These are phyloP conservation scores for Paraphoma chrysanthemicola DNA, from an alignment of 2,329 filamentous ascomycete genomes.

Conservation along the genomic window DNA sequence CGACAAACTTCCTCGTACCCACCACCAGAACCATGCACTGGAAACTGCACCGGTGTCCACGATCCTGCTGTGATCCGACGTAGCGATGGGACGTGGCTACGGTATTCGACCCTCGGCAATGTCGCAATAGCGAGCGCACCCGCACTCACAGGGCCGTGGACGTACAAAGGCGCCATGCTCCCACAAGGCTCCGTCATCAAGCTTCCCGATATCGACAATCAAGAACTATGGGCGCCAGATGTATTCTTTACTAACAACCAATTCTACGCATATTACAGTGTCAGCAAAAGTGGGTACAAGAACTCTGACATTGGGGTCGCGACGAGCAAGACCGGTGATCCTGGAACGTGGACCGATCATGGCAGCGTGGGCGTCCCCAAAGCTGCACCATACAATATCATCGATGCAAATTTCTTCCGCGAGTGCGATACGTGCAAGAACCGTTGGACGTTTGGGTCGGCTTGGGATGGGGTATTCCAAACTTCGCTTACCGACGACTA, in stretches of 20 bases:
- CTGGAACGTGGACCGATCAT: slow-evolving; percentile 66
- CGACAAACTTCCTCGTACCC: slow-evolving; percentile 5
- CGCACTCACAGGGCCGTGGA: slow-evolving; percentile 57
- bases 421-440: slow-evolving; percentile 38
- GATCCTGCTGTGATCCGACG: slow-evolving; percentile 54
- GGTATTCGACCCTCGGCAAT: slow-evolving; percentile 57
- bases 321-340: slow-evolving; percentile 55
- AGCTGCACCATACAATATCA: slow-evolving; percentile 51
- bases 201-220: not conserved
- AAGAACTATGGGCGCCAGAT: slow-evolving; percentile 15
- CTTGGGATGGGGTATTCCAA: slow-evolving; percentile 69
- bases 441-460: slow-evolving; percentile 67
- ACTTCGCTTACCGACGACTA: slow-evolving; percentile 50
- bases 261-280: slow-evolving; percentile 69
- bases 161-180: slow-evolving; percentile 52
- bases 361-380: slow-evolving; percentile 54
- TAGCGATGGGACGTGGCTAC: slow-evolving; percentile 56
- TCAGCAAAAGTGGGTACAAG: slow-evolving; percentile 65
- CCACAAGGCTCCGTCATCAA: slow-evolving; percentile 1
- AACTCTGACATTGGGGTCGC: slow-evolving; percentile 66
- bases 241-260: slow-evolving; percentile 34
- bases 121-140: slow-evolving; percentile 56
- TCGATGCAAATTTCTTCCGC: slow-evolving; percentile 58
- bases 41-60: slow-evolving; percentile 50
- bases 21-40: slow-evolving; percentile 46